Base-by-base conservation (phyloP, 495 filamentous ascomycete species). In the Durotheca rogersii region DNA sequence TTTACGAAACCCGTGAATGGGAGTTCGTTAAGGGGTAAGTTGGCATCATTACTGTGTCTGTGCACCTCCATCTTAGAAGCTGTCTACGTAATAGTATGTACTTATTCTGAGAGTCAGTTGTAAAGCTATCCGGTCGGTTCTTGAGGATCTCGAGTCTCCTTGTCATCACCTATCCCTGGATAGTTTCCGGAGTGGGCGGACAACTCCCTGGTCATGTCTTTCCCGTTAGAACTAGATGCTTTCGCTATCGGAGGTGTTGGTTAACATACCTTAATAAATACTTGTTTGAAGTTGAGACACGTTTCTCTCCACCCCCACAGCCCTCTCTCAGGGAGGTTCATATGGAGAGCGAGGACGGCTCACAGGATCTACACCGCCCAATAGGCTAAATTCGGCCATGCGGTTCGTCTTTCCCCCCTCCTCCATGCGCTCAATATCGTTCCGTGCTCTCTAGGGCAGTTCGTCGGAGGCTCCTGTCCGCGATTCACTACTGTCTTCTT, bases 381-480 rank as follows among this genome's bases (percentile, higher is more conserved):
- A 59, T 61, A 64, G 61, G 57, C 61, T 64, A 61, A 61, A 64
- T 61, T 33, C 42, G 40, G 38, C 34, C 17, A 35, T 18, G 17
- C 32, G 41, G 33, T 6, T 37, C 41, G 15, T 39, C 48, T n/a
- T n/a, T n/a, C n/a, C n/a, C n/a, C n/a, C n/a, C n/a, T n/a, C n/a
- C n/a, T n/a, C n/a, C n/a, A n/a, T 33, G 46, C 18, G 41, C 41
- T 19, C 43, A 55, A 57, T 64, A 53, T 64, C 37, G 51, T 23
- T 12, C n/a, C n/a, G n/a, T 27, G 27, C 42, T 48, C 40, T 32
- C 30, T 27, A 19, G 23, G 53, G 38, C 17, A 32, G 31, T 16
- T 53, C 20, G 9, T 54, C 57, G 61, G 61, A 61, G 50, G 48
- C 49, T 53, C 46, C 9, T 47, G 12, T 61, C 61, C 61, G 61